These are phyloP conservation scores for Nannochloropsis gaditana DNA, from an alignment of 108 stramenopile genomes.

Conservation along the genomic window DNA sequence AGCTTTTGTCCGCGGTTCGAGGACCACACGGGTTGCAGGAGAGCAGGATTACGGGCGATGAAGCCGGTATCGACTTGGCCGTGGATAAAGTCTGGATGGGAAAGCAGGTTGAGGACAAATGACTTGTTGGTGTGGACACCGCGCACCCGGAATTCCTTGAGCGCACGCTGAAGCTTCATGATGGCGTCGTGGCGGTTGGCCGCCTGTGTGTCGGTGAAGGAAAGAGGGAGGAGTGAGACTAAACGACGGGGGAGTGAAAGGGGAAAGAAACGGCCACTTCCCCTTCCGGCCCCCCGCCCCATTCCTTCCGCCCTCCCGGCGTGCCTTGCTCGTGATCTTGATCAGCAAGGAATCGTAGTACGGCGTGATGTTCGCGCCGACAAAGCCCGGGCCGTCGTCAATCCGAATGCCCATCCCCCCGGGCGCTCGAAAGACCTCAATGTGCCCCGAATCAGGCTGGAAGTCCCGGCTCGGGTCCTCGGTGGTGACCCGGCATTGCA, in stretches of 20 bases:
- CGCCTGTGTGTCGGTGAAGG: slow-evolving; percentile 42
- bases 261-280: neutral
- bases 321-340: slow-evolving; percentile 82
- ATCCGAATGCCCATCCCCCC: slow-evolving; percentile 89
- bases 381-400: slow-evolving; percentile 69
- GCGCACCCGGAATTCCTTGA: slow-evolving; percentile 83
- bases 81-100: slow-evolving; percentile 74
- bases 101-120: slow-evolving; percentile 78
- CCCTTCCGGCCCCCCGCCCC: slow-evolving; percentile 57
- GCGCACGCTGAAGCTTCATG: slow-evolving; percentile 70
- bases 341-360: slow-evolving; percentile 87
- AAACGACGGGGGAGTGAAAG: neutral
- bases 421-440: slow-evolving; percentile 80
- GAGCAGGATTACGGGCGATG: slow-evolving; percentile 64
- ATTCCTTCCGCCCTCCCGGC: slow-evolving; percentile 58
- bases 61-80: slow-evolving; percentile 81
- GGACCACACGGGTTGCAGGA: slow-evolving; percentile 38
- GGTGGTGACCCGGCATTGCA: slow-evolving; percentile 93
- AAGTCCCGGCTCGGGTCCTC: slow-evolving; percentile 77
- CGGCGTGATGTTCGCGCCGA: slow-evolving; percentile 65
- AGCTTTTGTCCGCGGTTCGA: slow-evolving; percentile 64
- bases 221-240: neutral
- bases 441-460: slow-evolving; percentile 80
- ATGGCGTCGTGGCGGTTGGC: slow-evolving; percentile 69
- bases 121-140: slow-evolving; percentile 76